These are phyloP conservation scores for Hypoxylon cercidicola DNA, from an alignment of 495 filamentous ascomycete genomes.

Conservation along the genomic window DNA sequence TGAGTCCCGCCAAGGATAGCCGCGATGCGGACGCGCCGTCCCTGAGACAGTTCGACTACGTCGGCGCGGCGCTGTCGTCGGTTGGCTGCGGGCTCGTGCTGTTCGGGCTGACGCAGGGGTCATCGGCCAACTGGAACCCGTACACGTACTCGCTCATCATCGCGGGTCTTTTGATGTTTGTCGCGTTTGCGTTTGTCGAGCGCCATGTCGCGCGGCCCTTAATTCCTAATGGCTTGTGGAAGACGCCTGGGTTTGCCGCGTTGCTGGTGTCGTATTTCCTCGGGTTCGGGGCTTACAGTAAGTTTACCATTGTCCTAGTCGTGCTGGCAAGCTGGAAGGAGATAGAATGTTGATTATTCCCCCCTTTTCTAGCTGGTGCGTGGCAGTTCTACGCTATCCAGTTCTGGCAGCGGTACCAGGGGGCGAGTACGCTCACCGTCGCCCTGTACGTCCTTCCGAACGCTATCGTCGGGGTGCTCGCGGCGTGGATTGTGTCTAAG, in stretches of 20 bases:
- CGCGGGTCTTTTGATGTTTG: slow-evolving; percentile 60
- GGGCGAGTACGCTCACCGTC: slow-evolving; percentile 50
- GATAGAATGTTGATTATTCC: slow-evolving; percentile 3
- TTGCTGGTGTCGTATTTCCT: slow-evolving; percentile 61
- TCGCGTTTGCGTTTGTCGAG: slow-evolving; percentile 63
- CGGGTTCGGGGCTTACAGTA: slow-evolving; percentile 55
- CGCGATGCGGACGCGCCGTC: slow-evolving; percentile 34
- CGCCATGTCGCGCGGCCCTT: slow-evolving; percentile 54
- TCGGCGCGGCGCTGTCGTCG: slow-evolving; percentile 59
- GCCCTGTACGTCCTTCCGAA: slow-evolving; percentile 59
- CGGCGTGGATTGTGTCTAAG: slow-evolving; percentile 58
- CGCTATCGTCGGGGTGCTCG: slow-evolving; percentile 55
- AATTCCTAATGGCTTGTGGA: slow-evolving; percentile 54
- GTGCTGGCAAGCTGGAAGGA: background rate
- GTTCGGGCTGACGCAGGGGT: slow-evolving; percentile 65
- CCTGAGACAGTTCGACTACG: slow-evolving; percentile 55
- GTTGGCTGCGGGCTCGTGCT: slow-evolving; percentile 60
- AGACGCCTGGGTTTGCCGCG: slow-evolving; percentile 58
- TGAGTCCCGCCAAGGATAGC: slow-evolving; percentile 47
- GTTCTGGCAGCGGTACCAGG: slow-evolving; percentile 60
- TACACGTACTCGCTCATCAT: slow-evolving; percentile 65
- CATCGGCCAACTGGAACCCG: slow-evolving; percentile 59
- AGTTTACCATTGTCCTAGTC: slow-evolving; percentile 6
- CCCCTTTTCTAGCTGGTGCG: slow-evolving; percentile 45
- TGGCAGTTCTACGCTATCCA: slow-evolving; percentile 66